Conservation (phyloP, 1,139 yeast species). For the Scheffersomyces illinoinensis region DNA sequence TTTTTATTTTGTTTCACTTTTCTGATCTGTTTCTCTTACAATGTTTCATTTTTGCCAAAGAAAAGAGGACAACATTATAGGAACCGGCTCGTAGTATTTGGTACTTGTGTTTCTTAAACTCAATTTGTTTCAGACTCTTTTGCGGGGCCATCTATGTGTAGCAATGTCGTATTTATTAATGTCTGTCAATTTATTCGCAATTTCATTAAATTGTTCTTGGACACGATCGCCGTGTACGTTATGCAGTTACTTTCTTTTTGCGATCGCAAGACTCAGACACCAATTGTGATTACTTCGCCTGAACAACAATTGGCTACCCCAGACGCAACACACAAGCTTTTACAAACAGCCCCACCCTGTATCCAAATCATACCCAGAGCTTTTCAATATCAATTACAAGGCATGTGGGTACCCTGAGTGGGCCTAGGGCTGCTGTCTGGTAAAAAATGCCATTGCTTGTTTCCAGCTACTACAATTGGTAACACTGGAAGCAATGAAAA, state of each 20-base stretch:
- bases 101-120: background rate
- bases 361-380: background rate
- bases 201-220: background rate
- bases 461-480: background rate
- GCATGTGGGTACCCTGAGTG: background rate
- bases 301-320: background rate
- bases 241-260: background rate
- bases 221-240: background rate
- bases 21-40: background rate
- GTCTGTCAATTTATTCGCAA: background rate
- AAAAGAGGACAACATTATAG: background rate
- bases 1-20: background rate
- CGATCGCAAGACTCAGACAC: background rate
- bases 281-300: background rate
- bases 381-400: background rate
- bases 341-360: background rate
- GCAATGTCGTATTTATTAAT: background rate
- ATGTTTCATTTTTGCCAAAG: background rate
- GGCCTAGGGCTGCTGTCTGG: background rate
- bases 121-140: background rate
- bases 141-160: background rate
- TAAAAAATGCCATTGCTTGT: background rate
- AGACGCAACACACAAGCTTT: background rate
- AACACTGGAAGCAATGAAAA: background rate
- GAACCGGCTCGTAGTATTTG: background rate